Conservation (phyloP, 768 basidiomycete genomes). For the Kwoniella botswanensis region DNA sequence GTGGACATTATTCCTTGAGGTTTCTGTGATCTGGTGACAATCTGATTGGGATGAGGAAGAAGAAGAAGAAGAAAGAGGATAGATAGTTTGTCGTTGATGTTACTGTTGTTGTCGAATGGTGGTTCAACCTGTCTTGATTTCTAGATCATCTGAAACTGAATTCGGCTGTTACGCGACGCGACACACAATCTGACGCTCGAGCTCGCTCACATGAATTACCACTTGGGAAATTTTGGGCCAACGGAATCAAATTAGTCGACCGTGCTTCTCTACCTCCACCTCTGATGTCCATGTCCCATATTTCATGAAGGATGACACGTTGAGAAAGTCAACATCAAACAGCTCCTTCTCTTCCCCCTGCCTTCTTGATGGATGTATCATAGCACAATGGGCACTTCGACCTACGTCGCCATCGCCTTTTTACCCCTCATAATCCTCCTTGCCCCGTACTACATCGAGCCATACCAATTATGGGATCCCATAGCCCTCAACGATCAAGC, state of each 20-base stretch:
- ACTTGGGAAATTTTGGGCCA: neutral
- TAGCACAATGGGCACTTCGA: neutral
- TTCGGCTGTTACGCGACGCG: slow-evolving; percentile 7
- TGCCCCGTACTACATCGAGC: slow-evolving; percentile 29
- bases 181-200: slow-evolving; percentile 14
- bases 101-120: neutral
- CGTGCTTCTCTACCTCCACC: slow-evolving; percentile 1
- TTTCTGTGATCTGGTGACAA: neutral
- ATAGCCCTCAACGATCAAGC: slow-evolving; percentile 30
- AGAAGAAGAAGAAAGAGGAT: neutral
- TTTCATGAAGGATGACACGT: no score
- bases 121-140: neutral
- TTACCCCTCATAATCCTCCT: slow-evolving; percentile 27
- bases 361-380: neutral
- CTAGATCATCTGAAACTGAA: neutral
- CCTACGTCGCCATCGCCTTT: neutral
- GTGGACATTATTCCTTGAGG: slow-evolving; percentile 49
- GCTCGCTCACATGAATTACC: neutral
- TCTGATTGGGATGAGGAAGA: neutral
- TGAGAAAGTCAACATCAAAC: no score
- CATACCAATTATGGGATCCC: slow-evolving; percentile 35
- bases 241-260: slow-evolving; percentile 3
- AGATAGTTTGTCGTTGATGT: neutral
- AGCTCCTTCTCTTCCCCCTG: neutral
- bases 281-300: slow-evolving; percentile 4